Evolutionary conservation across 2,329 filamentous ascomycete genomes (phyloP).

Genomic region (Fusarium penzigii): DNA sequence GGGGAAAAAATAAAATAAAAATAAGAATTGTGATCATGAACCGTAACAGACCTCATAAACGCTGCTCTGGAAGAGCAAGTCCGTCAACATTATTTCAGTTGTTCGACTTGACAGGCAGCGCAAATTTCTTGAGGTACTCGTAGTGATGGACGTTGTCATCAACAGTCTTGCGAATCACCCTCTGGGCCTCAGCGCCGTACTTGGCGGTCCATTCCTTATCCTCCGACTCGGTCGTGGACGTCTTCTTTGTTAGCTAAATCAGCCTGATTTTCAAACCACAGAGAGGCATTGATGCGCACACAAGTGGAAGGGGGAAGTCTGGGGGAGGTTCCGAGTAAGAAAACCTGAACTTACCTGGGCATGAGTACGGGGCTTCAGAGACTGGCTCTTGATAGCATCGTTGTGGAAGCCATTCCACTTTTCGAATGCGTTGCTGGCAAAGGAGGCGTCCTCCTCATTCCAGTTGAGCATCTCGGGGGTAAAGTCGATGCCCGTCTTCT

Average conservation of each 20-base stretch:
- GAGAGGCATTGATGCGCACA: conserved; percentile 25
- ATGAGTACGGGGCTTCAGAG: conserved; percentile 69
- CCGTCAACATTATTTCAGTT: no score
- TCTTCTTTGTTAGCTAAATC: conserved; percentile 49
- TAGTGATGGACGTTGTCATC: conserved; percentile 73
- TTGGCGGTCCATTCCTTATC: conserved; percentile 73
- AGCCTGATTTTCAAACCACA: conserved; percentile 23
- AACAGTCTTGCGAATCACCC: conserved; percentile 69
- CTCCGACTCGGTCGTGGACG: conserved; percentile 65
- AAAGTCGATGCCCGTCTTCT: conserved; percentile 77
- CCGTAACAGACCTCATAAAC: no score
- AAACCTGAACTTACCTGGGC: conserved; percentile 53
- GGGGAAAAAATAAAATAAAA: no score
- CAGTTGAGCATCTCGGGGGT: conserved; percentile 78
- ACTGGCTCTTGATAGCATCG: conserved; percentile 82
- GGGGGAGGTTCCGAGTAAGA: conserved; percentile 9
- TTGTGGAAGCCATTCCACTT: conserved; percentile 99
- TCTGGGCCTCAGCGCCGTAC: conserved; percentile 70
- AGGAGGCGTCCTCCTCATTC: conserved; percentile 73
- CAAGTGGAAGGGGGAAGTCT: conserved; percentile 15
- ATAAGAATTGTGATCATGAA: no score
- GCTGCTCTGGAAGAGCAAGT: no score
- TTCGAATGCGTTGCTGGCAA: conserved; percentile 77
- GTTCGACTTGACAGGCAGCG: conserved; percentile 12
- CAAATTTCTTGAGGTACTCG: conserved; percentile 77